Base-by-base conservation (phyloP, 1,284 basidiomycete species). In the Pseudomicrostroma phylloplanum region DNA sequence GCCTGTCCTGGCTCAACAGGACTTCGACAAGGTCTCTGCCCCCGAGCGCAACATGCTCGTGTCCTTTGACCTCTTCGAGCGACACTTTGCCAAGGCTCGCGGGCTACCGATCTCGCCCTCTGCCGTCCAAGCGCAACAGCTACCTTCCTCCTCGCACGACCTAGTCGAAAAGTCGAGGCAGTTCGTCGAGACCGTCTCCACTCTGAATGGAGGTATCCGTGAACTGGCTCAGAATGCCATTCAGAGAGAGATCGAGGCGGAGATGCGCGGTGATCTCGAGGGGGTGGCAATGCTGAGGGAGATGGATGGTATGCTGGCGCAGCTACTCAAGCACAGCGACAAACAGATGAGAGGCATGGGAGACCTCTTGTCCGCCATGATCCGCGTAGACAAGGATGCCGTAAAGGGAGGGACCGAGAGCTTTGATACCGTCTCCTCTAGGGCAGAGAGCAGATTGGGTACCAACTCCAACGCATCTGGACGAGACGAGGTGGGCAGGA, bases 31-130 rank as follows among this genome's bases (percentile, higher is more conserved):
- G 13, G 26, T 26, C 2, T 23, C 51, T 2, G 51, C 51, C 25
- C 51, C 19, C 51, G 51, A 54, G 21, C 51, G 51, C 21, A 54
- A 54, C 13, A 21, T 54, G 21, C 51, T 19, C 13, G 51, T 54
- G 21, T 21, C 51, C 25, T 54, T 54, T 15, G 51, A 54, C 51
- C 15, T 54, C 51, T 54, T 54, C 21, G 51, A 54, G 51, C 51
- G 51, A 19, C 15, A 54, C 25, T 54, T 54, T 54, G 46, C n/a
- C 4, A 36, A 36, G 9, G 9, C 30, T 36, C 30, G 30, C 30
- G 30, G 3, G 30, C 30, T 36, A 36, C 30, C 30, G 4, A 36
- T 9, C 9, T 48, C 43, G 6, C 43, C 43, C 4, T 17, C 17
- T 12, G 12, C 21, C 43, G 51, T 8, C 7, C 19, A 19, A 13